Evolutionary conservation across 805 yeast genomes (phyloP).

Genomic region (Millerago galiae): DNA sequence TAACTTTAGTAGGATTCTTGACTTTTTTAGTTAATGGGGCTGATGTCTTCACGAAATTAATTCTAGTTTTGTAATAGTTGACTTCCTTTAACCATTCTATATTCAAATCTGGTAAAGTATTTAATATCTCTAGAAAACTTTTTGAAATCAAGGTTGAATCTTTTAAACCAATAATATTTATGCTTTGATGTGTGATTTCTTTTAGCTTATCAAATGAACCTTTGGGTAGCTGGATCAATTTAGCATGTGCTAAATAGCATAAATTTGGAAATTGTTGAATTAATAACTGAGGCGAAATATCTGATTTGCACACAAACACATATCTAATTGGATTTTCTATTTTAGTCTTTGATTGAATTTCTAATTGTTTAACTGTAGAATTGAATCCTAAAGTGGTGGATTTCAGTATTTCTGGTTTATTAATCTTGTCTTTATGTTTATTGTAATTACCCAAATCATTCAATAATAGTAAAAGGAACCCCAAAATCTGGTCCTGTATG

Average conservation of each 20-base stretch:
- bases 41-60: constrained; percentile 39
- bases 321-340: constrained; percentile 6
- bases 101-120: constrained; percentile 29
- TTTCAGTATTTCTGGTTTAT: constrained; percentile 11
- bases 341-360: constrained; percentile 28
- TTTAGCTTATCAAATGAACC: constrained; percentile 28
- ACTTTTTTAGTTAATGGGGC: constrained; percentile 34
- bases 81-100: constrained; percentile 41
- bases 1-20: constrained; percentile 7
- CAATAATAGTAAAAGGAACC: constrained; percentile 29
- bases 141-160: constrained; percentile 12
- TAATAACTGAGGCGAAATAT: constrained; percentile 43
- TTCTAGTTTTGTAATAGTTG: constrained; percentile 30
- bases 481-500: constrained; percentile 32
- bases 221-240: constrained; percentile 55
- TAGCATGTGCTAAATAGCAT: constrained; percentile 38
- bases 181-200: constrained; percentile 22
- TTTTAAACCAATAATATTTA: constrained; percentile 29
- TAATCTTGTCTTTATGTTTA: constrained; percentile 6
- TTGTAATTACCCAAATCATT: constrained; percentile 28
- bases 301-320: constrained; percentile 60
- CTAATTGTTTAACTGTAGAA: constrained; percentile 42
- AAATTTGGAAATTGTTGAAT: constrained; percentile 54
- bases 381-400: constrained; percentile 47
- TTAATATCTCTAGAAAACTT: constrained; percentile 23